Conservation (phyloP, 345 rosid genomes). For the Gossypium stocksii region DNA sequence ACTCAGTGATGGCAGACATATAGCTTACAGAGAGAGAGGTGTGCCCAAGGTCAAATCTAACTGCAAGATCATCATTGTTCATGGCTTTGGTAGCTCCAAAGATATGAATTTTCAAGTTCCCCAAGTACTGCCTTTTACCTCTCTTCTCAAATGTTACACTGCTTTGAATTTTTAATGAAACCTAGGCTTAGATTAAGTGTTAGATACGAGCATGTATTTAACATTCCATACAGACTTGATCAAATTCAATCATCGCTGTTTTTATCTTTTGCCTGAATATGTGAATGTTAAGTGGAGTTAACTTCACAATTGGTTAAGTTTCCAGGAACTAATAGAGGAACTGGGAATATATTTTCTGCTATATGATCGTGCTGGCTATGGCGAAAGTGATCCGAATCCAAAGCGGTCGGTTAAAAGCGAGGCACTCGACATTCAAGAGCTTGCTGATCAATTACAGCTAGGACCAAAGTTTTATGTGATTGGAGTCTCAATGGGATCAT, state of each 20-base stretch:
- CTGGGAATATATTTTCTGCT: conserved; percentile 59
- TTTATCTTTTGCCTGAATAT: neutral
- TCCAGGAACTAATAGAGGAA: conserved; percentile 69
- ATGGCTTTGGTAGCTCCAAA: conserved; percentile 96
- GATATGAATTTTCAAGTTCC: conserved; percentile 81
- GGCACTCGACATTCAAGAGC: conserved; percentile 70
- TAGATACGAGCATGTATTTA: neutral
- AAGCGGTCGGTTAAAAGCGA: conserved; percentile 67
- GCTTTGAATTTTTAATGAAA: no score
- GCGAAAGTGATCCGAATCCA: conserved; percentile 76
- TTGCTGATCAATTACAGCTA: conserved; percentile 63
- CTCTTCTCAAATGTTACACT: neutral
- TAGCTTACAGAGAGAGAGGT: conserved; percentile 79
- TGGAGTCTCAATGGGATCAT: conserved; percentile 90
- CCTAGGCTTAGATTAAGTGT: no score
- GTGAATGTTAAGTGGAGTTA: conserved; percentile 4
- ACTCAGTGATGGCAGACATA: conserved; percentile 68
- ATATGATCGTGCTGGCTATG: conserved; percentile 89
- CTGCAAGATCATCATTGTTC: conserved; percentile 63
- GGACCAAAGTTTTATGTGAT: conserved; percentile 68
- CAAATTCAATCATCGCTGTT: neutral
- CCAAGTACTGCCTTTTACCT: conserved; percentile 38
- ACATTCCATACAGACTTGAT: neutral
- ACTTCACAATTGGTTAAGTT: conserved; percentile 28
- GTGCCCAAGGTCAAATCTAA: conserved; percentile 55